Base-by-base conservation (phyloP, 164 flowering plant genomes). In the Magnolia officinalis region DNA sequence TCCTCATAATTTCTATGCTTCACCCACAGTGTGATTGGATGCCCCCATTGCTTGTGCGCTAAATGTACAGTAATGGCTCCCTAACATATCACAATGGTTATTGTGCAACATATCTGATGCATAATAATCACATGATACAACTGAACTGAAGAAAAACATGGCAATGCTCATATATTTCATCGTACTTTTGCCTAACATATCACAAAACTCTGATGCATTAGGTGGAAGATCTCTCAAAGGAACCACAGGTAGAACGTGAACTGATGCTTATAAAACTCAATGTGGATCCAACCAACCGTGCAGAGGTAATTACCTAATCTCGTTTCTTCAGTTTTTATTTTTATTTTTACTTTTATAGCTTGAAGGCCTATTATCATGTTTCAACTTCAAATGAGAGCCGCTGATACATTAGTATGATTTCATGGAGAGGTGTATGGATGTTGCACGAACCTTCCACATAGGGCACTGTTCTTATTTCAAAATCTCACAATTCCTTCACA, bases 241-340 rank as follows among this genome's bases (percentile, higher is more conserved):
- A 91, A 80, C 96, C 96, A 26, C 98, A 96, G 73, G 97, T 96
- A 67, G 99, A 96, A 81, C 93, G 99, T 74, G 99, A 96, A 78
- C 79, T 96, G 72, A 94, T 96, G 97, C 97, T 96, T 70, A 77
- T 96, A 65, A 94, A 96, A 82, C 85, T 96, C 37, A 86, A 88
- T 83, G 95, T 90, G 20, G 87, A 92, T 75, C 89, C 91, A 65
- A 75, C 66, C 55, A 74, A 79, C 50, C 87, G 90, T 55, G 87
- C 89, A 8, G 97, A 96, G 90, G 99, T 96, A 87, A 68, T 67
- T 73, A 50, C 21, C 2, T 61, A 13, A 2, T 31, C 50, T 55
- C 72, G 61, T 55, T 55, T 55, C 61, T 55, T 55, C 18, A 55
- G 13, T 11, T 55, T 55, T 37, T 26, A 26, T 26, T 37, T 37